Percentiles rank a stretch among this genome's conserved stretches.
These are phyloP conservation scores for Plasmodium reichenowi DNA, from an alignment of 169 alveolate species.

Conservation along the genomic window DNA sequence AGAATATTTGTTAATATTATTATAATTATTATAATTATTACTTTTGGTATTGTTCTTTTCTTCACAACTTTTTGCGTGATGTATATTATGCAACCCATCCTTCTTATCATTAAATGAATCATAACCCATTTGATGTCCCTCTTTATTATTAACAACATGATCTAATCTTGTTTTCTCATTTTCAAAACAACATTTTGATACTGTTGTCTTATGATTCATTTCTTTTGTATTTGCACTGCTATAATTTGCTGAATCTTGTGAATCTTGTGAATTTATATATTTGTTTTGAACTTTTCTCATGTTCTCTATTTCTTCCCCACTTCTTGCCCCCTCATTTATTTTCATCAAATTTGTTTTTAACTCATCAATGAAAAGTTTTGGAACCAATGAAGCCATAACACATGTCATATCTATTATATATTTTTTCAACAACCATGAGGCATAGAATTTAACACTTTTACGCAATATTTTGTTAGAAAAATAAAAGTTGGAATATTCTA, in stretches of 20 bases:
- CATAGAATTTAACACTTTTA: constrained; percentile 76
- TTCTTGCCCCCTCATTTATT: constrained; percentile 13
- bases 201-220: neutral
- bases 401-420: constrained; percentile 83
- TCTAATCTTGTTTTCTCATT: neutral
- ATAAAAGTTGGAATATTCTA: constrained; percentile 80
- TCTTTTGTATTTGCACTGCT: neutral
- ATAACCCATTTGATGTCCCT: neutral
- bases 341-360: constrained; percentile 37
- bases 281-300: neutral
- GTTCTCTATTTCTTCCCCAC: neutral
- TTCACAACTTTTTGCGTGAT: neutral
- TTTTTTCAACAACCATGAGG: constrained; percentile 81
- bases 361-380: constrained; percentile 78
- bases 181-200: neutral
- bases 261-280: neutral
- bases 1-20: neutral
- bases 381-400: constrained; percentile 82
- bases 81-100: neutral
- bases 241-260: neutral
- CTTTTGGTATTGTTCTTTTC: neutral
- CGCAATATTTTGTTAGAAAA: constrained; percentile 75
- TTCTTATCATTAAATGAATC: neutral
- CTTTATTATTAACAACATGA: neutral
- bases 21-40: neutral